These are phyloP conservation scores for Thelephora ganbajun DNA, from an alignment of 768 basidiomycete species.

Conservation along the genomic window DNA sequence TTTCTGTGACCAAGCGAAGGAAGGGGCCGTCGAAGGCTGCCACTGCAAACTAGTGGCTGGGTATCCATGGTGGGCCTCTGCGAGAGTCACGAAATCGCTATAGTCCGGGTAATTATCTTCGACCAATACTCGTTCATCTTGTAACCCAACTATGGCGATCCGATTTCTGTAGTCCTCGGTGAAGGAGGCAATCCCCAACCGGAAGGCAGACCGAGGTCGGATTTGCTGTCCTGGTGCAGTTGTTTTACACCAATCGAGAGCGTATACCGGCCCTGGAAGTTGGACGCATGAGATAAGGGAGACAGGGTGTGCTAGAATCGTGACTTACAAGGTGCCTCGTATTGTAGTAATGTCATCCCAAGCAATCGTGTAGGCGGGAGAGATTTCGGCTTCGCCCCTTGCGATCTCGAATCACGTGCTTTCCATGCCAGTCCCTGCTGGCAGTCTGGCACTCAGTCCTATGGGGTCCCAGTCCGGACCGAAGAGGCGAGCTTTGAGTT, in stretches of 20 bases:
- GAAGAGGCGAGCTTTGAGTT: too few species aligned
- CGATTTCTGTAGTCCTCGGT: constrained; percentile 74
- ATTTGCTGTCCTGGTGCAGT: constrained; percentile 58
- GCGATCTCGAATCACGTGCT: too few species aligned
- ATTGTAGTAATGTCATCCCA: constrained; percentile 14
- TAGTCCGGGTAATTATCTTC: constrained; percentile 76
- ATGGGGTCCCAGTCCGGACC: too few species aligned
- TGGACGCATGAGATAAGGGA: not conserved
- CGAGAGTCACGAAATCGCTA: constrained; percentile 77
- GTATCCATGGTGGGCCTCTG: constrained; percentile 77
- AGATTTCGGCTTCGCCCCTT: too few species aligned
- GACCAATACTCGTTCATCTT: constrained; percentile 78
- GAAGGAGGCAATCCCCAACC: constrained; percentile 77
- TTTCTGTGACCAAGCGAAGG: constrained; percentile 58
- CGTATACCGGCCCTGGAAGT: constrained; percentile 65
- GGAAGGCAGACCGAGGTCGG: constrained; percentile 66
- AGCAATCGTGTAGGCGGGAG: not conserved
- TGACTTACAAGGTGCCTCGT: constrained; percentile 17
- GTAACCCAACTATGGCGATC: constrained; percentile 65
- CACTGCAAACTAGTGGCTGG: constrained; percentile 89
- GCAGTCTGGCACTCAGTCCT: too few species aligned
- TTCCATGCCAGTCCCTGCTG: too few species aligned
- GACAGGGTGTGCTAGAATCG: not conserved
- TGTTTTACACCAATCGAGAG: constrained; percentile 82
- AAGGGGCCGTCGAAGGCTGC: constrained; percentile 66